Evolutionary conservation across 1,139 yeast genomes (phyloP), one percentile per base, ranked within the genome.

Genomic region (Casaregolazyma suthepensis): DNA sequence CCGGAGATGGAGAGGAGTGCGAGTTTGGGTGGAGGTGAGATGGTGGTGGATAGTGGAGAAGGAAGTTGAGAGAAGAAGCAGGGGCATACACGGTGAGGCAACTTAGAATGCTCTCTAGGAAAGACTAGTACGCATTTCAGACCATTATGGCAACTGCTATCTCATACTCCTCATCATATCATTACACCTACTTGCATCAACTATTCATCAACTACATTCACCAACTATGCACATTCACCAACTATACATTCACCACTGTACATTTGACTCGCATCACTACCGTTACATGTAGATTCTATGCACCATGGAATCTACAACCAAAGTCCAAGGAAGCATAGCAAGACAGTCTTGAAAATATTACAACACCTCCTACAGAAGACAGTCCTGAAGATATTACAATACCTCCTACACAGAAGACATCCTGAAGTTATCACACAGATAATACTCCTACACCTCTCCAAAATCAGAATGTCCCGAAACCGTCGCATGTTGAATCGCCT

Each of bases 401-500:
- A n/a, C n/a, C n/a, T n/a, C n/a, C n/a, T n/a, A n/a, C n/a, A n/a
- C n/a, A n/a, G n/a, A n/a, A n/a, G n/a, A n/a, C n/a, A n/a, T n/a
- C n/a, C n/a, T n/a, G n/a, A n/a, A n/a, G n/a, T n/a, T n/a, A n/a
- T n/a, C n/a, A n/a, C n/a, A n/a, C n/a, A n/a, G n/a, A n/a, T n/a
- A n/a, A 26, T 26, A 26, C 9, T 5, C 15, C 56, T 48, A 62
- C 20, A 78, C 78, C 62, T 86, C 91, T 1, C 88, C 88, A 68
- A 85, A 86, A 52, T 76, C 76, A 35, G 67, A 70, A 65, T 87
- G 94, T 1, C 85, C 85, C 0, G 86, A 81, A 6, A 69, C 67
- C 57, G 76, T 75, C 3, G 93, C 91, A 69, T 87, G 94, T 59
- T 75, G 74, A 6, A 81, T 73, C 0, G 88, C 90, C 6, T 82